These are phyloP conservation scores for Boletus pseudopeckii DNA, from an alignment of 768 basidiomycete genomes.

Conservation along the genomic window DNA sequence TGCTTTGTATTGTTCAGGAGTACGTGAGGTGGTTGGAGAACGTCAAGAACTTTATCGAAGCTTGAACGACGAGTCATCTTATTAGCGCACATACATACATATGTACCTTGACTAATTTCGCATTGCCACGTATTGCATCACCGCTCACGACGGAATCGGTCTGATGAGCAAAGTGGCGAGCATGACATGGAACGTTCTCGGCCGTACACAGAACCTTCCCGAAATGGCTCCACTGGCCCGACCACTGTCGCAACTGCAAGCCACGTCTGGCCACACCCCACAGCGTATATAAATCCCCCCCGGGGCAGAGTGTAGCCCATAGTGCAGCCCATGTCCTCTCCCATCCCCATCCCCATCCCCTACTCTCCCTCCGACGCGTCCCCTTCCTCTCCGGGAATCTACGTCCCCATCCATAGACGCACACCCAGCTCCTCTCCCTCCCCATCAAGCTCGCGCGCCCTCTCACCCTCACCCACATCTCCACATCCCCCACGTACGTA, in stretches of 20 bases:
- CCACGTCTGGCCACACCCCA: constrained; percentile 2
- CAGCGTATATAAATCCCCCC: not conserved
- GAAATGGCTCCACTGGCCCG: not conserved
- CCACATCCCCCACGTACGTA: constrained; percentile 4
- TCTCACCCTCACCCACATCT: constrained; percentile 2
- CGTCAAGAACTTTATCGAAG: constrained; percentile 80
- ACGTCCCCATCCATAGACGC: constrained; percentile 43
- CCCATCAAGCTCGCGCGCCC: constrained; percentile 5
- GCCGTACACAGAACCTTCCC: not conserved
- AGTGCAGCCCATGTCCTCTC: constrained; percentile 24
- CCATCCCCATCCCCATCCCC: constrained; percentile 22
- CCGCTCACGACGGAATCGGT: constrained; percentile 13
- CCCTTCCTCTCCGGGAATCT: constrained; percentile 20
- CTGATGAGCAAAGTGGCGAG: not conserved
- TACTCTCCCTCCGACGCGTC: constrained; percentile 2
- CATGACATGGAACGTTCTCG: constrained; percentile 20
- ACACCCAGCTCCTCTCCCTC: constrained; percentile 4
- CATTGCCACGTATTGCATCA: constrained; percentile 21
- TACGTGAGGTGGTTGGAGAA: constrained; percentile 86
- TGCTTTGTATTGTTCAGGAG: constrained; percentile 51
- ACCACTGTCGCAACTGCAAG: not conserved
- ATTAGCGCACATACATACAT: not conserved
- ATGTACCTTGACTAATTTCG: constrained; percentile 6
- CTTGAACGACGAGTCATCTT: constrained; percentile 25
- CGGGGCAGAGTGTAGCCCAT: not conserved